Evolutionary conservation across 768 basidiomycete genomes (phyloP).

Genomic region (Leccinum olivaceopallidum): DNA sequence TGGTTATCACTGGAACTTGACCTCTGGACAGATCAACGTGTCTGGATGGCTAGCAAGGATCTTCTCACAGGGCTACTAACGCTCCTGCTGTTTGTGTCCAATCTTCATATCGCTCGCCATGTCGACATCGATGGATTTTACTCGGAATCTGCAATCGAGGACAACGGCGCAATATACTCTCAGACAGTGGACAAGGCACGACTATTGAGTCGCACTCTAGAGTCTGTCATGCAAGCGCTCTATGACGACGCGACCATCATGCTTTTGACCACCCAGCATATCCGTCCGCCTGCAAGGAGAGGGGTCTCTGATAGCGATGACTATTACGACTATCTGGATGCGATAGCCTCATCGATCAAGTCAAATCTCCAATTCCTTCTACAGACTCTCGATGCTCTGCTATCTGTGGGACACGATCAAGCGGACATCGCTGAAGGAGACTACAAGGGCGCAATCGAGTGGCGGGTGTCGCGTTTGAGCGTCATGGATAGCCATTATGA

Average conservation of each 20-base stretch:
- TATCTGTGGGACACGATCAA: conserved; percentile 69
- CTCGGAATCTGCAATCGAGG: conserved; percentile 42
- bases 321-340: conserved; percentile 46
- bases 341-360: conserved; percentile 50
- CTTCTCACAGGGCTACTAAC: conserved; percentile 56
- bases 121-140: conserved; percentile 81
- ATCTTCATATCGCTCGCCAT: conserved; percentile 77
- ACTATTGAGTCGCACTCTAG: conserved; percentile 65
- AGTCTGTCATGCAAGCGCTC: conserved; percentile 67
- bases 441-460: conserved; percentile 74
- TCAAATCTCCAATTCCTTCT: conserved; percentile 57
- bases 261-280: conserved; percentile 55
- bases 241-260: conserved; percentile 71
- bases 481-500: conserved; percentile 53
- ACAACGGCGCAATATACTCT: conserved; percentile 53
- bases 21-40: conserved; percentile 23
- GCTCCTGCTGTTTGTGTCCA: conserved; percentile 59
- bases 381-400: conserved; percentile 60
- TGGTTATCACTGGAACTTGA: conserved; percentile 6
- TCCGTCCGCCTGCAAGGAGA: conserved; percentile 19
- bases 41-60: conserved; percentile 45
- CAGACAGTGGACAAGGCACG: conserved; percentile 72
- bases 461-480: conserved; percentile 73
- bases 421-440: conserved; percentile 67
- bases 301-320: conserved; percentile 19